A percentile compares a stretch with the other conserved stretches of the same genome.
phyloP scores from a whole-genome alignment of 2,329 filamentous ascomycete species.

The Colletotrichum eremochloae region DNA sequence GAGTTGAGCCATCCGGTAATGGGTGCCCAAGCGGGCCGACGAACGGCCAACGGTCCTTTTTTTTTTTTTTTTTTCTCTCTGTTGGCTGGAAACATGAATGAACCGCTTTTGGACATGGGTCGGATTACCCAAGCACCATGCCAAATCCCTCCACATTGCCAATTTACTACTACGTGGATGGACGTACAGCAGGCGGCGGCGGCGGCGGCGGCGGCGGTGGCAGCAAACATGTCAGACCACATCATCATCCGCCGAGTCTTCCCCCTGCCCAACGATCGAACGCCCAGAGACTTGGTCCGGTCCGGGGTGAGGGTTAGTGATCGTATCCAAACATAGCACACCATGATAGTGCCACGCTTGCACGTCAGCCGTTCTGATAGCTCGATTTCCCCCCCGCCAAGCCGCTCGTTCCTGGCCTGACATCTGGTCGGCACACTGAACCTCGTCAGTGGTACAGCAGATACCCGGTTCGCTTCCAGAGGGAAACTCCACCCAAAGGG shows the following conservation, averaged over 20 bases:
- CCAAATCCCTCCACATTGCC: background rate
- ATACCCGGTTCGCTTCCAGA: conserved; percentile 27
- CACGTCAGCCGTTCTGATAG: conserved; percentile 12
- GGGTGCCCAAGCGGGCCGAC: conserved; percentile 37
- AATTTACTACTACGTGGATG: background rate
- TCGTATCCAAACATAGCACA: conserved; percentile 26
- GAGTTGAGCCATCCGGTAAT: conserved; percentile 34
- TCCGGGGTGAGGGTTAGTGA: conserved; percentile 14
- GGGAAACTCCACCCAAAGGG: background rate
- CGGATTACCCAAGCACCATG: conserved; percentile 39
- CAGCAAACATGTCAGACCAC: conserved; percentile 37
- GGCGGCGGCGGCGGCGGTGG: conserved; percentile 25
- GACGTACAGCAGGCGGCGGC: conserved; percentile 23
- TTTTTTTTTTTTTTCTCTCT: conserved; percentile 12
- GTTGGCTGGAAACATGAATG: conserved; percentile 32
- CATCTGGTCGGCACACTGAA: conserved; percentile 23
- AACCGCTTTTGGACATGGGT: conserved; percentile 20
- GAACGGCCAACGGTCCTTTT: conserved; percentile 38
- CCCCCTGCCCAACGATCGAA: conserved; percentile 1
- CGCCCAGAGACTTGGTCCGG: conserved; percentile 35
- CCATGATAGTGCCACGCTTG: conserved; percentile 12
- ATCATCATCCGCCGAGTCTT: background rate
- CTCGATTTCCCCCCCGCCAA: conserved; percentile 30
- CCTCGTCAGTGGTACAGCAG: conserved; percentile 17
- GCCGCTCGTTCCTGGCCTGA: conserved; percentile 29